Evolutionary conservation across 1,139 yeast genomes (phyloP).

Genomic region (Wickerhamiella pararugosa): DNA sequence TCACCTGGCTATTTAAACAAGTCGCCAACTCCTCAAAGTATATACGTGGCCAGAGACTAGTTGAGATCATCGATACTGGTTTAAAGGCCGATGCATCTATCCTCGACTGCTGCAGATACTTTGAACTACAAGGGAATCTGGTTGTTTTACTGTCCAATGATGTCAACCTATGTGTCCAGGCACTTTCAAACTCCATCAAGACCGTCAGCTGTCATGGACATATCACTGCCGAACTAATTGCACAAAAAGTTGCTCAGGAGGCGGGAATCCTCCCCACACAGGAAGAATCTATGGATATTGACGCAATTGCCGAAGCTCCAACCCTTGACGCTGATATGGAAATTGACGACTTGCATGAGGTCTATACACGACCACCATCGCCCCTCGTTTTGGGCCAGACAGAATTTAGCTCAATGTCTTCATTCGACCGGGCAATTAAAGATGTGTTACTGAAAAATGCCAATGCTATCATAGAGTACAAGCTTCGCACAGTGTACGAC

Average conservation of each 20-base stretch:
- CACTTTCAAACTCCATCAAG: slow-evolving; percentile 48
- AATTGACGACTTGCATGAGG: background rate
- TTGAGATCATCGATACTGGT: slow-evolving; percentile 28
- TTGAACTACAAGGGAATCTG: slow-evolving; percentile 21
- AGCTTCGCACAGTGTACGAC: background rate
- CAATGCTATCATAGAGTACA: background rate
- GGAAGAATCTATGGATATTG: background rate
- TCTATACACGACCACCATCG: background rate
- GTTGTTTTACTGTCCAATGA: slow-evolving; percentile 68
- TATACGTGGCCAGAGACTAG: slow-evolving; percentile 50
- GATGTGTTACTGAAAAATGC: background rate
- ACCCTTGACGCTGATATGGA: slow-evolving; percentile 4
- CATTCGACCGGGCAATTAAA: background rate
- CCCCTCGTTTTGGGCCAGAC: background rate
- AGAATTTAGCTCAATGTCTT: background rate
- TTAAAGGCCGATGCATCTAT: slow-evolving; percentile 65
- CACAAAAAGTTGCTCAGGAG: slow-evolving; percentile 17
- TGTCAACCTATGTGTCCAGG: slow-evolving; percentile 65
- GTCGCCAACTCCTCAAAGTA: slow-evolving; percentile 38
- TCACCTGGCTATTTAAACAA: slow-evolving; percentile 57
- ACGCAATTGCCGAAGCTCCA: background rate
- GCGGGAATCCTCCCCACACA: background rate
- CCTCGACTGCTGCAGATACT: slow-evolving; percentile 67
- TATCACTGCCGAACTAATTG: slow-evolving; percentile 49
- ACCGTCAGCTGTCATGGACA: slow-evolving; percentile 50